A percentile compares a stretch with the other conserved stretches of the same genome.
Conservation (phyloP, 2,329 filamentous ascomycete species). For the Alternaria alternata region DNA sequence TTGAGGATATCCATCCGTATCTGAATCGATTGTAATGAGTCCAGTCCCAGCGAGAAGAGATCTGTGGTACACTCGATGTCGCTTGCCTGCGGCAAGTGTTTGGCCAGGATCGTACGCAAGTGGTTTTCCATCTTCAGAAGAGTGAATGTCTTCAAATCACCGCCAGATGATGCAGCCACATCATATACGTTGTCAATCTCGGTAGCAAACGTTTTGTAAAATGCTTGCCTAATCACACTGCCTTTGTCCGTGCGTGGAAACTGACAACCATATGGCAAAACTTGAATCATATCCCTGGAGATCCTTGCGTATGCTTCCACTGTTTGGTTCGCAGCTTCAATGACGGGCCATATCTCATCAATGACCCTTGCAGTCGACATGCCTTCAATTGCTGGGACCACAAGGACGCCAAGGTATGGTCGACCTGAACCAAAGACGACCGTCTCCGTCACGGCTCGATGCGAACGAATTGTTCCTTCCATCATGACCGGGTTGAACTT, state of each 20-base stretch:
- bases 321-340: constrained; percentile 61
- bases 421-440: constrained; percentile 65
- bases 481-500: constrained; percentile 59
- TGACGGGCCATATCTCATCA: constrained; percentile 57
- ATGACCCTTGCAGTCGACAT: constrained; percentile 33
- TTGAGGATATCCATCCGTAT: constrained; percentile 62
- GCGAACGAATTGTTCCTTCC: constrained; percentile 64
- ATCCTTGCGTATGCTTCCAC: constrained; percentile 63
- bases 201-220: constrained; percentile 59
- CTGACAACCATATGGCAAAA: constrained; percentile 56
- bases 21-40: constrained; percentile 66
- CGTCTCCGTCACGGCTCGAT: constrained; percentile 62
- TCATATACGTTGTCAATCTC: constrained; percentile 59
- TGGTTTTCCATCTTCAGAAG: constrained; percentile 19
- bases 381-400: constrained; percentile 54
- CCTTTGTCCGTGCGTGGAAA: constrained; percentile 66
- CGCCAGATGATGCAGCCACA: constrained; percentile 27
- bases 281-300: constrained; percentile 61
- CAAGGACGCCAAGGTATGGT: constrained; percentile 61
- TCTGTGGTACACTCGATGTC: constrained; percentile 55
- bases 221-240: constrained; percentile 62
- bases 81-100: constrained; percentile 19
- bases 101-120: constrained; percentile 23
- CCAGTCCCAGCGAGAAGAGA: constrained; percentile 66
- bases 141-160: not conserved